phyloP scores from a whole-genome alignment of 2,329 filamentous ascomycete species.

The Diaporthe ilicicola region DNA sequence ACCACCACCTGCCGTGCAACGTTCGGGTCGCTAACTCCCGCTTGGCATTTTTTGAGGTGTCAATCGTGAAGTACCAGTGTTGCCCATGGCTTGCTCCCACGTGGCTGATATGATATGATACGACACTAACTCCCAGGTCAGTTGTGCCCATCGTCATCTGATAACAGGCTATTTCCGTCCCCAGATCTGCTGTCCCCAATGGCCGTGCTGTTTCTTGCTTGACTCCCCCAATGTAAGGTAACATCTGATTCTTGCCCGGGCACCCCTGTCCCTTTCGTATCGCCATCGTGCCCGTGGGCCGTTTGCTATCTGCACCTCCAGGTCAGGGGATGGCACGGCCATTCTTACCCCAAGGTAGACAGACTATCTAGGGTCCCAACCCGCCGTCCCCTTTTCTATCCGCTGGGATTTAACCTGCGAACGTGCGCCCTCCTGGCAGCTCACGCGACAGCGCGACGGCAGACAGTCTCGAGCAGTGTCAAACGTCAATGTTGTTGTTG shows the following conservation, averaged over 20 bases:
- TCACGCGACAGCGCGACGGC: background rate
- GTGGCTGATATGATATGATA: background rate
- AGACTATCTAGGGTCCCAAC: slow-evolving; percentile 3
- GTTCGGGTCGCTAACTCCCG: background rate
- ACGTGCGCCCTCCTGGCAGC: background rate
- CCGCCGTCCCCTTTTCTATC: slow-evolving; percentile 12
- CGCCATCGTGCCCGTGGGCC: slow-evolving; percentile 9
- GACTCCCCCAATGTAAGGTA: slow-evolving; percentile 17
- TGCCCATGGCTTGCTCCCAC: too few species aligned
- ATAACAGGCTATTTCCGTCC: slow-evolving; percentile 13
- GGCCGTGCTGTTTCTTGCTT: background rate
- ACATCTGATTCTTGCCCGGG: slow-evolving; percentile 21
- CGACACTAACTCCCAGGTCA: background rate
- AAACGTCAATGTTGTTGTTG: background rate
- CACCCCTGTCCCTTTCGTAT: slow-evolving; percentile 20
- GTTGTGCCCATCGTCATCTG: background rate
- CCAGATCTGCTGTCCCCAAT: slow-evolving; percentile 11
- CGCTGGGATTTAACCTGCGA: background rate
- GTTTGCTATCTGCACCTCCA: background rate
- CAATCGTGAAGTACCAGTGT: too few species aligned
- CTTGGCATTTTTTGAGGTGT: too few species aligned
- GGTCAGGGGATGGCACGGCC: background rate
- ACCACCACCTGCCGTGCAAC: background rate
- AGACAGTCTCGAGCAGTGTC: background rate
- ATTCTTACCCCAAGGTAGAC: slow-evolving; percentile 15